Percentiles rank a stretch among this genome's conserved stretches.
Conservation (phyloP, 23 red algal genomes). For the Agarophyton chilense region DNA sequence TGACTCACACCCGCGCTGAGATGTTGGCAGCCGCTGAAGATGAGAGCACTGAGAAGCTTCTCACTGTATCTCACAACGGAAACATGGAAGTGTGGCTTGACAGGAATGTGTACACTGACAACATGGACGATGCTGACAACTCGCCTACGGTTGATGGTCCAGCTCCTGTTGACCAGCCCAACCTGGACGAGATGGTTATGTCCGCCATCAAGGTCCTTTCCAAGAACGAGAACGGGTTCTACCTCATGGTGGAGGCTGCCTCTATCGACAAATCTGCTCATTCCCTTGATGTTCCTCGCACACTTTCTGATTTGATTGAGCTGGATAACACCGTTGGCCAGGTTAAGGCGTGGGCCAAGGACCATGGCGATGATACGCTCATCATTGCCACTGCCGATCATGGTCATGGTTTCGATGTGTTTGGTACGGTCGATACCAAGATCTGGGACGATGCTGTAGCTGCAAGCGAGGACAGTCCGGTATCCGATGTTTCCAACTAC, state of each 20-base stretch:
- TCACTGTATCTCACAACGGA: constrained; percentile 43
- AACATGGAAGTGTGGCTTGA: constrained; percentile 75
- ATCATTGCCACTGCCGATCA: constrained; percentile 61
- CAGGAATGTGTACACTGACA: constrained; percentile 69
- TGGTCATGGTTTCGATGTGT: constrained; percentile 63
- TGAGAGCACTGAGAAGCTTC: constrained; percentile 41
- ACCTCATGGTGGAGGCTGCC: constrained; percentile 63
- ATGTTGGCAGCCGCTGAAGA: constrained; percentile 54
- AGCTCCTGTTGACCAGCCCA: constrained; percentile 44
- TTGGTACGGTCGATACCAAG: constrained; percentile 63
- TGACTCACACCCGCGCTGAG: constrained; percentile 45
- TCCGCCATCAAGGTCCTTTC: constrained; percentile 61
- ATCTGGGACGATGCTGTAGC: constrained; percentile 48
- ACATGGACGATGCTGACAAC: constrained; percentile 27
- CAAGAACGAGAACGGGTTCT: constrained; percentile 59
- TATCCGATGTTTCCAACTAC: constrained; percentile 36
- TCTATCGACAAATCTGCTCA: constrained; percentile 65
- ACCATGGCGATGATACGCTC: constrained; percentile 55
- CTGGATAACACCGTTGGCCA: constrained; percentile 57
- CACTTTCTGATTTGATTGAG: constrained; percentile 50
- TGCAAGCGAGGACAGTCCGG: constrained; percentile 10
- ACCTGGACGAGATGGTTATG: constrained; percentile 66
- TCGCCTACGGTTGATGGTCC: constrained; percentile 20
- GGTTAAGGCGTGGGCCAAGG: constrained; percentile 49
- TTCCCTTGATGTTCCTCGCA: constrained; percentile 44